Conservation (phyloP, 768 basidiomycete genomes). For the Mrakia gelida region DNA sequence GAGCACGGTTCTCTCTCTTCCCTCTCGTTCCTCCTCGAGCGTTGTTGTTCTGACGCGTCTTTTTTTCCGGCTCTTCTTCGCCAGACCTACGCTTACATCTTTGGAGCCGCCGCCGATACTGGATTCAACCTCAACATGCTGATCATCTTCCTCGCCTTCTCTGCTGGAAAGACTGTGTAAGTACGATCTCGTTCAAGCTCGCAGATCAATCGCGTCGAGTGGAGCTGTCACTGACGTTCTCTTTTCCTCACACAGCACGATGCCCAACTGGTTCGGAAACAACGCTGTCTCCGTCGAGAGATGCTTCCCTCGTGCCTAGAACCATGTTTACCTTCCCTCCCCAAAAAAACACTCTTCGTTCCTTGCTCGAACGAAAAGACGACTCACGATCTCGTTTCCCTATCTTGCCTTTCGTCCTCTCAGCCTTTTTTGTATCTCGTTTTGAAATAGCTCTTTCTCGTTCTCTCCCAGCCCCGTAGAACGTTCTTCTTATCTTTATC, state of each 20-base stretch:
- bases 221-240: background rate
- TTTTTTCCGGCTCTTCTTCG: background rate
- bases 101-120: background rate
- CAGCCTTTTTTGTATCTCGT: no score
- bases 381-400: background rate
- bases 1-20: background rate
- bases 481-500: no score
- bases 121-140: constrained; percentile 14
- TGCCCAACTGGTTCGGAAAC: background rate
- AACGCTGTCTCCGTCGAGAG: constrained; percentile 11
- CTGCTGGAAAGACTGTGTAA: background rate
- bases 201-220: no score
- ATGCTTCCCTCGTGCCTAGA: constrained; percentile 4
- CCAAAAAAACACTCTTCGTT: background rate
- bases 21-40: background rate
- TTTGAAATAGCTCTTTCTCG: no score
- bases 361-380: background rate
- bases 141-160: constrained; percentile 12
- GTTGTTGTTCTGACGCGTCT: no score
- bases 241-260: background rate
- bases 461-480: no score
- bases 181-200: background rate
- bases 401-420: background rate
- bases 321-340: background rate
- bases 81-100: background rate